Evolutionary conservation across 768 basidiomycete species (phyloP), one percentile per base, ranked within the genome.

Genomic region (Cystoderma amianthinum): DNA sequence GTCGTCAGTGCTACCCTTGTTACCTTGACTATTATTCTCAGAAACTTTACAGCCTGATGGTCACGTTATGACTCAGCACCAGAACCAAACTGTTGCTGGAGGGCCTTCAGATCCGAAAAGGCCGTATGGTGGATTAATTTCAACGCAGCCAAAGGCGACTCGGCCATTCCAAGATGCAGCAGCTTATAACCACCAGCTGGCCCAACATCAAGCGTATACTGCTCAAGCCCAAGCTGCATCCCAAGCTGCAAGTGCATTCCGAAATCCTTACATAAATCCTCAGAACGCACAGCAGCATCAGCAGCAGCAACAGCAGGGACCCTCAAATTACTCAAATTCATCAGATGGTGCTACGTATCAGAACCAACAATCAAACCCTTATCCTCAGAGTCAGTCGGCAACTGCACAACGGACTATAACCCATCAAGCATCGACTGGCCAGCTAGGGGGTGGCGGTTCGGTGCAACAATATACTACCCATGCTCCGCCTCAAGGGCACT

Each of bases 141-240:
- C 88, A 2, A 85, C 85, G n/a, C 84, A 91, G 50, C 82, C 82
- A 5, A 89, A 91, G 57, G 84, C 85, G 9, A 81, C 84, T 16
- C 69, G 91, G 36, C 85, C 90, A 4, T 95, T 85, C 55, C 85
- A 85, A 51, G 94, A 97, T 57, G 93, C 95, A 1, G 90, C 91
- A 5, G 68, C 84, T 1, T 99, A 99, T 67, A 92, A 93, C 49
- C 92, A 95, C 46, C 95, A 95, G 53, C 76, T 95, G 17, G 85
- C 83, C 10, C 91, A 94, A 57, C 95, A 97, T 52, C 95, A 99
- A 61, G 83, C 82, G 6, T 92, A 89, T 55, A 92, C 86, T 4
- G 89, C 89, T 2, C 89, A 91, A 57, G 82, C 83, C 9, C 86
- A 89, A 54, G 78, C 77, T 0, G 79, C 79, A 1, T 72, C 80